A percentile compares a stretch with the other conserved stretches of the same genome.
These are phyloP conservation scores for Colletotrichum sp. DNA, from an alignment of 2,329 filamentous ascomycete species.

Conservation along the genomic window DNA sequence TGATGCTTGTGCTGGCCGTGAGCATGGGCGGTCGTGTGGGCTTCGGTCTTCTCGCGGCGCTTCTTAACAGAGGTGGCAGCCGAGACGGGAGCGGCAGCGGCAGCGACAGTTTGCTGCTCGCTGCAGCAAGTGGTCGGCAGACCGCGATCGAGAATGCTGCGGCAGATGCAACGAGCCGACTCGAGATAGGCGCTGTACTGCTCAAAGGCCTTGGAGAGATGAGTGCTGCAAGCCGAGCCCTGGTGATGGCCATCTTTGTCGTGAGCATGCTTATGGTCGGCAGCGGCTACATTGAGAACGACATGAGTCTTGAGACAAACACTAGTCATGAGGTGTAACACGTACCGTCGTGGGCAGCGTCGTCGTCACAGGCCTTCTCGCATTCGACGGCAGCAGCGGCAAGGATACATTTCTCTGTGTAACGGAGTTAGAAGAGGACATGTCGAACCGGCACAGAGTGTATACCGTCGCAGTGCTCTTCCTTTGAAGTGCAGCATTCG, in stretches of 20 bases:
- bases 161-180: slow-evolving; percentile 42
- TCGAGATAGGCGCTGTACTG: slow-evolving; percentile 40
- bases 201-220: slow-evolving; percentile 36
- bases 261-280: slow-evolving; percentile 29
- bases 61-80: background rate
- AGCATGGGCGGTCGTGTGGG: slow-evolving; percentile 9
- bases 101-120: slow-evolving; percentile 1
- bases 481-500: slow-evolving; percentile 29
- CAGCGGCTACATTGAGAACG: slow-evolving; percentile 8
- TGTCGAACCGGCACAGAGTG: background rate
- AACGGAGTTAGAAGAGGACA: background rate
- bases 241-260: slow-evolving; percentile 29
- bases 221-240: slow-evolving; percentile 33
- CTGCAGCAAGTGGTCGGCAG: slow-evolving; percentile 32
- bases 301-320: background rate
- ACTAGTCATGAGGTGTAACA: background rate
- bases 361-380: slow-evolving; percentile 31
- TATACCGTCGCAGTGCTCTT: slow-evolving; percentile 31
- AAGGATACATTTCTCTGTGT: slow-evolving; percentile 34
- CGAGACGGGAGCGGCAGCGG: background rate
- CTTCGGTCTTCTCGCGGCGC: background rate
- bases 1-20: slow-evolving; percentile 23
- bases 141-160: slow-evolving; percentile 33
- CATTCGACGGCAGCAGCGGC: slow-evolving; percentile 34
- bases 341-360: slow-evolving; percentile 28